A percentile compares a stretch with the other conserved stretches of the same genome.
phyloP scores from a whole-genome alignment of 768 basidiomycete genomes.

The Saitozyma sp. region DNA sequence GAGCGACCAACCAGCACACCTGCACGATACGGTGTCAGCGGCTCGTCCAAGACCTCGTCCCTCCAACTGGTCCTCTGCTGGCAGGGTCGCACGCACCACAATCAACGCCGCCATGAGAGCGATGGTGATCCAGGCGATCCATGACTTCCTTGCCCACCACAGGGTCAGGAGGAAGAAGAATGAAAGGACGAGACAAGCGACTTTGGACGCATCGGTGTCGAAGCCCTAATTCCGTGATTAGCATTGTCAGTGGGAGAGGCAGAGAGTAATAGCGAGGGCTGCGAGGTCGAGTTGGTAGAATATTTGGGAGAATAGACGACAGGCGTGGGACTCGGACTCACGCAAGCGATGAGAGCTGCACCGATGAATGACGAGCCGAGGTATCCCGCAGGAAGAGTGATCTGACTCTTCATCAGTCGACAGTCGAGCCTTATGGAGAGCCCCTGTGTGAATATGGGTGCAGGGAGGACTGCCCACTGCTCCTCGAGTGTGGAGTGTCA shows the following conservation, averaged over 20 bases:
- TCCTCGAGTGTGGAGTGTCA: too few species aligned
- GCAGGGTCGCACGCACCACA: slow-evolving; percentile 27
- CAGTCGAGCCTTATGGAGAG: too few species aligned
- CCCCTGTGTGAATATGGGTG: too few species aligned
- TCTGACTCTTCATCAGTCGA: slow-evolving; percentile 10
- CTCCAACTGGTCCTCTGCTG: too few species aligned
- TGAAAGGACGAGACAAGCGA: slow-evolving; percentile 45
- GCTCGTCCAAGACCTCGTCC: too few species aligned
- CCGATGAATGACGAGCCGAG: slow-evolving; percentile 51
- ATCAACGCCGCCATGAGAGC: slow-evolving; percentile 43
- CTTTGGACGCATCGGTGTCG: slow-evolving; percentile 52
- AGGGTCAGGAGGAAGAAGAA: slow-evolving; percentile 49
- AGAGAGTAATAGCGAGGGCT: not conserved
- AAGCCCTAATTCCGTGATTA: slow-evolving; percentile 29
- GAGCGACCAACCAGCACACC: slow-evolving; percentile 41
- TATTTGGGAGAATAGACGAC: too few species aligned
- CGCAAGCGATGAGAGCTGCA: slow-evolving; percentile 45
- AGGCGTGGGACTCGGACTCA: slow-evolving; percentile 16
- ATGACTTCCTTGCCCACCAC: slow-evolving; percentile 50
- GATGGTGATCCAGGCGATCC: slow-evolving; percentile 49
- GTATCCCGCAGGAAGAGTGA: slow-evolving; percentile 52
- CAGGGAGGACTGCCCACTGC: too few species aligned
- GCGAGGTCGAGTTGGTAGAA: too few species aligned
- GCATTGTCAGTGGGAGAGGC: not conserved
- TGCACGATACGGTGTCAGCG: too few species aligned